Base-by-base conservation (phyloP, 164 flowering plant species). In the Piper longum region DNA sequence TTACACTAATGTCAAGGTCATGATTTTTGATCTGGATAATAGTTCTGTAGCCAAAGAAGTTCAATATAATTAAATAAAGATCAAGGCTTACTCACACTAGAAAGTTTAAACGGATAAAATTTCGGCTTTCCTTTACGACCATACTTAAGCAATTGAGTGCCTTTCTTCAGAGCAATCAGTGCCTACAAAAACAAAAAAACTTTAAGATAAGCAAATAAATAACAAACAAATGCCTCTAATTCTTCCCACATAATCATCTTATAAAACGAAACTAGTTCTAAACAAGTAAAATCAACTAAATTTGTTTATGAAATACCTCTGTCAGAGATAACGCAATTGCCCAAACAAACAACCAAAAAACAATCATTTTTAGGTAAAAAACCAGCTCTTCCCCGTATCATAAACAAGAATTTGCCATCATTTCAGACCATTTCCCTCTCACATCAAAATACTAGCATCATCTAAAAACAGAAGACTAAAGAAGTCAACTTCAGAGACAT, bases 91-190 rank as follows among this genome's bases (percentile, higher is more conserved):
- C 92, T 78, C 77, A 92, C 98, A 81, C 62, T 77, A 44, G 98
- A 89, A 68, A 92, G 87, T 81, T 87, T 84, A 68, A 92, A 87
- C 41, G 90, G 91, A 73, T 78, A 89, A 76, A 85, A 84, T 67
- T 88, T 93, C 12, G 98, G 98, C 77, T 93, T 89, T 64, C 98
- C 98, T 68, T 93, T 93, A 41, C 98, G 98, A 71, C 98, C 95
- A 85, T 88, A 93, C 73, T 93, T 93, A 59, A 93, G 86, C 66
- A 93, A 76, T 59, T 86, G 97, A 71, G 98, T 75, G 72, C 98
- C 98, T 71, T 89, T 92, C 80, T 92, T 92, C 77, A 92, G 65
- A 66, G 87, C 84, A 76, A 81, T 76, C 64, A 92, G 67, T 63
- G 88, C 89, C 96, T 89, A 79, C 67, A 62, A 69, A 75, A 17